Conservation (phyloP, 805 yeast species). For the Zygoascus bituminiphila region DNA sequence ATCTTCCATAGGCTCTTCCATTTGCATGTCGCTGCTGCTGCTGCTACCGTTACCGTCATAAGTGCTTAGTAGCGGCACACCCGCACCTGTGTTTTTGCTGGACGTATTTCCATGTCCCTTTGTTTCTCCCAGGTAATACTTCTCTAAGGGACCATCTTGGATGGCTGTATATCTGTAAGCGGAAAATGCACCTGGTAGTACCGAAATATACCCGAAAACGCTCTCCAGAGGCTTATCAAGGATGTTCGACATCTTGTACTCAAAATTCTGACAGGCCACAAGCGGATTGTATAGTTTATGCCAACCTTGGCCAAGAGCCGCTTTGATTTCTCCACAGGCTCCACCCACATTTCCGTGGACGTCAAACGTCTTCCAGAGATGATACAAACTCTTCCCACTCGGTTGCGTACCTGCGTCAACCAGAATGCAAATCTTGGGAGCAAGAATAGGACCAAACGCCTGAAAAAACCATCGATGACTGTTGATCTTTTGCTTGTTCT, state of each 20-base stretch:
- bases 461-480: constrained; percentile 97
- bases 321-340: constrained; percentile 95
- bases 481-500: constrained; percentile 82
- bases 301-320: constrained; percentile 61
- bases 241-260: constrained; percentile 90
- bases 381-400: constrained; percentile 71
- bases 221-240: constrained; percentile 94
- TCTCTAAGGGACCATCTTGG: constrained; percentile 70
- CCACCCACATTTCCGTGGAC: constrained; percentile 80
- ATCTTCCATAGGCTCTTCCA: not conserved
- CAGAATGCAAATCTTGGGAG: constrained; percentile 76
- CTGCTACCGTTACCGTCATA: too few relatives aligned
- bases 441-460: constrained; percentile 74
- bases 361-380: constrained; percentile 81
- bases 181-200: constrained; percentile 93
- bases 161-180: constrained; percentile 86
- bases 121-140: constrained; percentile 88
- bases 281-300: constrained; percentile 65
- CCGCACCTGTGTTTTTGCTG: not conserved
- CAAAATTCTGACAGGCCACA: constrained; percentile 95
- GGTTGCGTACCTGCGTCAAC: constrained; percentile 96
- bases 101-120: constrained; percentile 25
- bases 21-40: constrained; percentile 1
- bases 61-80: not conserved
- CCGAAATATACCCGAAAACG: constrained; percentile 88